These are phyloP conservation scores for Blastobotrys indianensis DNA, from an alignment of 1,139 yeast species.

Conservation along the genomic window DNA sequence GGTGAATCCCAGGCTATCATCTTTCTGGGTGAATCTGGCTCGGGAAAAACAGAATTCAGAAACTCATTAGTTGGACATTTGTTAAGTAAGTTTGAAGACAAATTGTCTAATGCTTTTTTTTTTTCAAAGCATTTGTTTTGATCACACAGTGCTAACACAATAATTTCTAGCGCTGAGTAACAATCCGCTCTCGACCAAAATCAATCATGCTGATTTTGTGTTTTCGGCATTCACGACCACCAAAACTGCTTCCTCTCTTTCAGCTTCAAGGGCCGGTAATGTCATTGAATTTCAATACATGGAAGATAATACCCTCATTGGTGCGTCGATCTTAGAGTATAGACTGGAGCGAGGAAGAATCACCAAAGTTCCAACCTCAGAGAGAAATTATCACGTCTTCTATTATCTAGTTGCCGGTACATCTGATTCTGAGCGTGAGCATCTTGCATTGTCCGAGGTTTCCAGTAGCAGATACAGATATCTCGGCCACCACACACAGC, in stretches of 20 bases:
- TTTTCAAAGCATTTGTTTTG: background rate
- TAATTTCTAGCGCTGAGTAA: slow-evolving; percentile 29
- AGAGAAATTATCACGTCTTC: slow-evolving; percentile 39
- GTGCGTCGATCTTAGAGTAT: slow-evolving; percentile 37
- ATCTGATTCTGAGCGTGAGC: slow-evolving; percentile 35
- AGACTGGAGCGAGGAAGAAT: slow-evolving; percentile 38
- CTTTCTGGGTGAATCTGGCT: slow-evolving; percentile 38
- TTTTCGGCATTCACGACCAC: slow-evolving; percentile 38
- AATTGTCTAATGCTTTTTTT: background rate
- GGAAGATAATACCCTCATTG: slow-evolving; percentile 35
- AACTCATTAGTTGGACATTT: slow-evolving; percentile 30
- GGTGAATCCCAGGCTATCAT: slow-evolving; percentile 38
- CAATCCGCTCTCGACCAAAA: slow-evolving; percentile 35
- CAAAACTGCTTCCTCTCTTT: slow-evolving; percentile 32
- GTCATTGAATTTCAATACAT: slow-evolving; percentile 39
- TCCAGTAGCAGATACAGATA: slow-evolving; percentile 33
- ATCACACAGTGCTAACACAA: background rate
- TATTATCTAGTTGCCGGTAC: slow-evolving; percentile 38
- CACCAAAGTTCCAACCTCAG: slow-evolving; percentile 39
- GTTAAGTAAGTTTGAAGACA: slow-evolving; percentile 26
- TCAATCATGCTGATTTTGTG: slow-evolving; percentile 34
- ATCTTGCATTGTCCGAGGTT: slow-evolving; percentile 32
- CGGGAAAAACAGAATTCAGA: slow-evolving; percentile 38
- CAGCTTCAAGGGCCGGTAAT: slow-evolving; percentile 37
- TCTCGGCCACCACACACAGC: slow-evolving; percentile 39